Percentiles rank a stretch among this genome's conserved stretches.
Conservation (phyloP, 1,284 basidiomycete species). For the Cutaneotrichosporon curvatum region DNA sequence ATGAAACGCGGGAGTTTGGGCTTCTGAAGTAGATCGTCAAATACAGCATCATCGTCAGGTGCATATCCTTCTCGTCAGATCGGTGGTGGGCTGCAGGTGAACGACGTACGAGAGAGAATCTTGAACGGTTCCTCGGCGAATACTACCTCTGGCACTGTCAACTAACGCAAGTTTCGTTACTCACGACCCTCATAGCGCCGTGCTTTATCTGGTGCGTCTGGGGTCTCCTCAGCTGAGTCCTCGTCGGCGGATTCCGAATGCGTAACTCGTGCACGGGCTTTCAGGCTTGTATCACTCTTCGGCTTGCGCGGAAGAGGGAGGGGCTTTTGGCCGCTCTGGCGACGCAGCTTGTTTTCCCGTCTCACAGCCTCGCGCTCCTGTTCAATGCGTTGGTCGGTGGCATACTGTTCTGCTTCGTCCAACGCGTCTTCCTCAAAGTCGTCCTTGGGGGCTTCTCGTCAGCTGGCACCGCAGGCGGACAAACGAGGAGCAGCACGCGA, state of each 20-base stretch:
- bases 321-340: conserved; percentile 20
- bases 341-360: conserved; percentile 8
- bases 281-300: not conserved
- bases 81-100: no score
- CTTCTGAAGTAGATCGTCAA: no score
- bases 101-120: no score
- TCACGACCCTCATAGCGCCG: conserved; percentile 31
- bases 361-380: conserved; percentile 1
- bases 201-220: not conserved
- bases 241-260: not conserved
- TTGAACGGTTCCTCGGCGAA: conserved; percentile 3
- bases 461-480: not conserved
- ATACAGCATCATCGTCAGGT: no score
- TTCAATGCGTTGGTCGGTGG: conserved; percentile 9
- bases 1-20: no score
- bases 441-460: conserved; percentile 21
- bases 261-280: not conserved
- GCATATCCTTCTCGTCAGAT: no score
- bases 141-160: conserved; percentile 18
- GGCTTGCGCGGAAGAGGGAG: conserved; percentile 16
- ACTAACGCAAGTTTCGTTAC: conserved; percentile 2
- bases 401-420: conserved; percentile 22
- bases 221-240: not conserved
- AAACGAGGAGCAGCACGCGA: conserved; percentile 10
- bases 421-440: conserved; percentile 28